A percentile compares a stretch with the other conserved stretches of the same genome.
phyloP scores from a whole-genome alignment of 2,329 filamentous ascomycete species.

The Phaeomoniella chlamydospora region DNA sequence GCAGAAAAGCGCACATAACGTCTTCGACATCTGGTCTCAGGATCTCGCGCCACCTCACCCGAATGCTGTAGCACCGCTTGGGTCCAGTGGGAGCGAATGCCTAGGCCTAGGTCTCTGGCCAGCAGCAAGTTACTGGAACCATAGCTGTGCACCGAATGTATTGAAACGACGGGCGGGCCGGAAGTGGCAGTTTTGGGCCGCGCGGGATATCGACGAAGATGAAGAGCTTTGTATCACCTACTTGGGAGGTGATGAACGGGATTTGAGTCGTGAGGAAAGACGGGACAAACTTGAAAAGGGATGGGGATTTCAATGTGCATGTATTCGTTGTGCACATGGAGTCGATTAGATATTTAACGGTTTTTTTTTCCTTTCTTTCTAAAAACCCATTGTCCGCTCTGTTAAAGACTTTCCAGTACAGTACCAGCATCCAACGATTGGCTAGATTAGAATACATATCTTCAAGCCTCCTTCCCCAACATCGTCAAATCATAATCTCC shows the following conservation, averaged over 20 bases:
- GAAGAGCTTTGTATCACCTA: slow-evolving; percentile 9
- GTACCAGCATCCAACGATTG: too few species aligned
- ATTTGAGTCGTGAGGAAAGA: slow-evolving; percentile 3
- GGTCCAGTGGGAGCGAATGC: slow-evolving; percentile 4
- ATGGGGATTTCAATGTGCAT: slow-evolving; percentile 6
- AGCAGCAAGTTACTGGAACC: slow-evolving; percentile 7
- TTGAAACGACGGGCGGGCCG: slow-evolving; percentile 4
- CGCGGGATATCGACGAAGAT: not conserved
- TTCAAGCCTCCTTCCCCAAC: not conserved
- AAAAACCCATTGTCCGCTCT: too few species aligned
- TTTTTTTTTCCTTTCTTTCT: too few species aligned
- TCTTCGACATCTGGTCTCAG: slow-evolving; percentile 6
- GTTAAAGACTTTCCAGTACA: too few species aligned
- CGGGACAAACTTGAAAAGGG: slow-evolving; percentile 4
- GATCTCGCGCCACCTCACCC: not conserved
- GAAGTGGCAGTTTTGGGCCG: slow-evolving; percentile 4
- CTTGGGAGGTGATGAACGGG: slow-evolving; percentile 7
- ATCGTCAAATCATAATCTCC: slow-evolving; percentile 7
- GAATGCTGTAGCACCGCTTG: slow-evolving; percentile 3
- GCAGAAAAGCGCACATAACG: slow-evolving; percentile 5
- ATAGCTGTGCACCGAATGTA: slow-evolving; percentile 6
- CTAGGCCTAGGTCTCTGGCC: slow-evolving; percentile 7
- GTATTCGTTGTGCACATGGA: slow-evolving; percentile 4
- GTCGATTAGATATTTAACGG: too few species aligned
- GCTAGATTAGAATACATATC: too few species aligned